Base-by-base conservation (phyloP, 2,329 filamentous ascomycete species). In the Verticillium nonalfalfae region DNA sequence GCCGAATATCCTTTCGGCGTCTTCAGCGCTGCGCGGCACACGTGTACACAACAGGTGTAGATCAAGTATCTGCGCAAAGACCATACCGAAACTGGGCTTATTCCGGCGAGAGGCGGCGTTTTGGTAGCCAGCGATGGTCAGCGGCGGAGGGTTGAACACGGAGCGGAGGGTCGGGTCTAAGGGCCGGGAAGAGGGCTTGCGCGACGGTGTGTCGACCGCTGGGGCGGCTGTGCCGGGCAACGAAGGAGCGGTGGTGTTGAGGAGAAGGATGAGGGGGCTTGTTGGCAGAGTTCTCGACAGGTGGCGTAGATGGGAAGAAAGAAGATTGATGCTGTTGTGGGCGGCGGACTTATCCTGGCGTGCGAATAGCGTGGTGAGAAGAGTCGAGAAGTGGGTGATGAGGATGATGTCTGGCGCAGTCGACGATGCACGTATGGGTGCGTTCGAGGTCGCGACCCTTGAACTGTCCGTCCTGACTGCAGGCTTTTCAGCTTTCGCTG, bases 51-150 rank as follows among this genome's bases (percentile, higher is more conserved):
- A 72, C 5, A 88, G 65, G 63, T 87, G 84, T 18, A 86, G 59
- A 56, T 85, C 79, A 0, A 85, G 72, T 52, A 86, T 74, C 69
- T 84, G 80, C 6, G 78, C 67, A 64, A 87, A 87, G 4, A 82
- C 76, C 14, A 78, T 73, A 5, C 85, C 85, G 60, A 85, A 85
- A 15, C 76, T 76, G 6, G 82, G 81, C 62, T 80, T 84, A 63
- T 74, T 79, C 59, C 72, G 68, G 9, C 71, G 67, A 26, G 67
- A 55, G 33, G 64, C 62, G 38, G 56, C 66, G 50, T 62, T 62
- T n/a, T 64, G 63, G 63, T 68, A 66, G 10, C 62, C 65, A 14
- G 66, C 56, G 55, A 64, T 57, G 45, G 65, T 34, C 21, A 67
- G 61, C 14, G 68, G 69, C 1, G 71, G 71, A 0, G 76, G 73